These are phyloP conservation scores for Entamoeba dispar DNA, from an alignment of 208 protist genomes.

Conservation along the genomic window DNA sequence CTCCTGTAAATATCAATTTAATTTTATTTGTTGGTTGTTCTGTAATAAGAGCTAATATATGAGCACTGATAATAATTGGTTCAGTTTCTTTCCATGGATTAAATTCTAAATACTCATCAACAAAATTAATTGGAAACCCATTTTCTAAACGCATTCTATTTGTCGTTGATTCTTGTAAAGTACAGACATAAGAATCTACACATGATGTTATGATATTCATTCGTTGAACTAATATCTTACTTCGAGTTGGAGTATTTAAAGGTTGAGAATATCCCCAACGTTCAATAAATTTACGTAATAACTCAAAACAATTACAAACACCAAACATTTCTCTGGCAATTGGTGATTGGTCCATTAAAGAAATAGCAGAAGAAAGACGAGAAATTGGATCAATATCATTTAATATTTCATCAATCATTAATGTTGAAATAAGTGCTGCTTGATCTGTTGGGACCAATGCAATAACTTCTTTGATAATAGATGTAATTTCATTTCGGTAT, in stretches of 20 bases:
- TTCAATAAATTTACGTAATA: background rate
- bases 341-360: background rate
- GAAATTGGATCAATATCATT: background rate
- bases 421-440: background rate
- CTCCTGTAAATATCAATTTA: background rate
- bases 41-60: background rate
- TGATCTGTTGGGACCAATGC: background rate
- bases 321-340: background rate
- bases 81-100: background rate
- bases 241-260: background rate
- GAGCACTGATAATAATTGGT: background rate
- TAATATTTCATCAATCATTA: background rate
- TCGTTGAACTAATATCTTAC: background rate
- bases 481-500: background rate
- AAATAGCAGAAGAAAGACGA: background rate
- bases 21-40: background rate
- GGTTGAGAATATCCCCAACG: background rate
- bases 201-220: background rate
- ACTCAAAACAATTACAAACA: background rate
- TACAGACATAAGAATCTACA: background rate
- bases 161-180: background rate
- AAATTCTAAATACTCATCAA: background rate
- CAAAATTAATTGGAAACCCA: background rate
- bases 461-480: background rate
- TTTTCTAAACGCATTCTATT: background rate